phyloP scores from a whole-genome alignment of 352 stramenopile genomes.

The Globisporangium iwayamae region DNA sequence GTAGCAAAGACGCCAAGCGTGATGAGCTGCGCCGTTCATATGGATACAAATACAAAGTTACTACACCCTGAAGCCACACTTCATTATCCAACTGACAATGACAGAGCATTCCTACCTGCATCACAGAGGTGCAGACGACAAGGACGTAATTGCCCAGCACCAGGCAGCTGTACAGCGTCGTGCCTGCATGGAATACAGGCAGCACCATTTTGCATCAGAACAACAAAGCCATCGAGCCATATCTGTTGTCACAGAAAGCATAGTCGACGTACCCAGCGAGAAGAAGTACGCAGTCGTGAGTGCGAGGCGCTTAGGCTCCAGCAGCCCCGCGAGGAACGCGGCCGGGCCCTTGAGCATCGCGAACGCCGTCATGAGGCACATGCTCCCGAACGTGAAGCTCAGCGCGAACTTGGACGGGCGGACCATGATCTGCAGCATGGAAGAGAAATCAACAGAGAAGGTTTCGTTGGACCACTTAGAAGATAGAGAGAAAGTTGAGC shows the following conservation, averaged over 20 bases:
- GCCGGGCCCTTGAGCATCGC: slow-evolving; percentile 73
- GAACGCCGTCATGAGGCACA: slow-evolving; percentile 70
- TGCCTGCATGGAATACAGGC: slow-evolving; percentile 22
- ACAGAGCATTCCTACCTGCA: slow-evolving; percentile 27
- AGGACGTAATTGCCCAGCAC: slow-evolving; percentile 80
- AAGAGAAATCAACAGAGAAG: not conserved
- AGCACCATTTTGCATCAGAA: not conserved
- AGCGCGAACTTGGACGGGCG: slow-evolving; percentile 80
- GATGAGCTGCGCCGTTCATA: slow-evolving; percentile 37
- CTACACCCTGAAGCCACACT: not conserved
- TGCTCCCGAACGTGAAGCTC: slow-evolving; percentile 78
- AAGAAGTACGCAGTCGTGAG: slow-evolving; percentile 69
- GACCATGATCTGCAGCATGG: slow-evolving; percentile 54
- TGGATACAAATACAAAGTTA: not conserved
- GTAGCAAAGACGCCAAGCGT: slow-evolving; percentile 56
- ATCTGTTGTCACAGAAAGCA: not conserved
- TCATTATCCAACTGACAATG: not conserved
- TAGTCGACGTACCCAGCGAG: slow-evolving; percentile 48
- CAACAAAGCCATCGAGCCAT: not conserved
- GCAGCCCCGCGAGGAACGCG: slow-evolving; percentile 46
- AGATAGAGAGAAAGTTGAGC: not conserved
- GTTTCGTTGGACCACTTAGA: not conserved
- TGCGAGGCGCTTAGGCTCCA: slow-evolving; percentile 61
- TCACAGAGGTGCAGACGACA: slow-evolving; percentile 72
- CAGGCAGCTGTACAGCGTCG: slow-evolving; percentile 80